Evolutionary conservation across 208 protist species (phyloP).

Genomic region (Acanthamoeba triangularis): DNA sequence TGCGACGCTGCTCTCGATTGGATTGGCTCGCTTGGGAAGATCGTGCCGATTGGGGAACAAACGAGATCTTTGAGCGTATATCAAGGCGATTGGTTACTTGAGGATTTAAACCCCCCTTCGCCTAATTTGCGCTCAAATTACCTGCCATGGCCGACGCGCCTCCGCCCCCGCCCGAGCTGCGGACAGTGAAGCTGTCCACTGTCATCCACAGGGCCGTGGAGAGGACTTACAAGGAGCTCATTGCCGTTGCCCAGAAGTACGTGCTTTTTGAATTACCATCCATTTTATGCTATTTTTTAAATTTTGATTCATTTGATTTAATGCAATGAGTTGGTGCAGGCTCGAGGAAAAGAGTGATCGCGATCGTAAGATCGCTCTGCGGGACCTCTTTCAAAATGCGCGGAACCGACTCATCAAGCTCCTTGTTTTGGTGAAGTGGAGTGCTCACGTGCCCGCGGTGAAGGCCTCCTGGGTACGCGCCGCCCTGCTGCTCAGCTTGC

Average conservation of each 20-base stretch:
- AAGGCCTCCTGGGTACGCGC: slow-evolving; percentile 75
- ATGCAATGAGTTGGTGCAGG: neutral
- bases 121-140: neutral
- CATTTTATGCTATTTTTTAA: neutral
- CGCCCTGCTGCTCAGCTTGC: neutral
- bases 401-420: slow-evolving; percentile 77
- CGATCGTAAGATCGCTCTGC: slow-evolving; percentile 76
- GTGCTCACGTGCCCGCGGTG: slow-evolving; percentile 76
- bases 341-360: slow-evolving; percentile 70
- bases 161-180: slow-evolving; percentile 59
- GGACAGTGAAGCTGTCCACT: slow-evolving; percentile 78
- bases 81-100: neutral
- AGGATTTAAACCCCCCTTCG: neutral
- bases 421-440: slow-evolving; percentile 82
- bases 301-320: neutral
- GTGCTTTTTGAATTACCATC: too few species aligned
- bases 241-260: slow-evolving; percentile 55
- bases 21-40: neutral
- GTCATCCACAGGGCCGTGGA: slow-evolving; percentile 82
- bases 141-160: slow-evolving; percentile 36
- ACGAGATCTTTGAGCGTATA: too few species aligned
- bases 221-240: slow-evolving; percentile 80
- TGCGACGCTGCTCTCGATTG: neutral
- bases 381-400: slow-evolving; percentile 78
- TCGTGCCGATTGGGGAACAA: neutral